These are phyloP conservation scores for Coniella lustricola DNA, from an alignment of 2,329 filamentous ascomycete genomes.

Conservation along the genomic window DNA sequence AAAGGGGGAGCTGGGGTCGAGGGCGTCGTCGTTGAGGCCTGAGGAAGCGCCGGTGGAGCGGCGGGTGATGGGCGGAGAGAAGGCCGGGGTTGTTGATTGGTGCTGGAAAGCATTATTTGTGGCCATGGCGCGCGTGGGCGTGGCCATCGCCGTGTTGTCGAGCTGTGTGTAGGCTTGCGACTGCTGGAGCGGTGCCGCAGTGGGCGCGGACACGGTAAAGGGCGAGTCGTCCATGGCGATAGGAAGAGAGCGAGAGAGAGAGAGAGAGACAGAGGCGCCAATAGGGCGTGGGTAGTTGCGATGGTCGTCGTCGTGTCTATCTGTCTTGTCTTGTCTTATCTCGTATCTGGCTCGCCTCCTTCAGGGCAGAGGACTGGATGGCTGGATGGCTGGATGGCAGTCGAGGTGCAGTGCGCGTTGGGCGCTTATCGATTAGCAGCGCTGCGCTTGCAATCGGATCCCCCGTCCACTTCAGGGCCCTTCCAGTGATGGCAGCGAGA, in stretches of 20 bases:
- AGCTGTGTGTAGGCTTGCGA: background rate
- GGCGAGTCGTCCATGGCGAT: conserved; percentile 14
- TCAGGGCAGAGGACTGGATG: no score
- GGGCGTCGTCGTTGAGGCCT: conserved; percentile 22
- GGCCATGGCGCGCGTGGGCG: background rate
- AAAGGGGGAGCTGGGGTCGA: conserved; percentile 25
- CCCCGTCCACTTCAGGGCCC: background rate
- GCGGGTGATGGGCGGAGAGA: conserved; percentile 14
- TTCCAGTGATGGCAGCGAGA: no score
- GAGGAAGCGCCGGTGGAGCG: conserved; percentile 11
- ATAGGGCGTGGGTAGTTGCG: background rate
- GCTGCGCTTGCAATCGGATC: no score
- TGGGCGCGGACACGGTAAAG: conserved; percentile 3
- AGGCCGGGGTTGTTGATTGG: background rate
- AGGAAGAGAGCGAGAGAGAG: conserved; percentile 4
- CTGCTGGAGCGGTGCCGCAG: background rate
- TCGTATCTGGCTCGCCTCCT: no score
- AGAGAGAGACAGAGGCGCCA: background rate
- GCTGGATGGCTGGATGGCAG: no score
- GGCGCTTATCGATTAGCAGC: conserved; percentile 1
- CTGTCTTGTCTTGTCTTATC: background rate
- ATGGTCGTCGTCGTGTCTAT: background rate
- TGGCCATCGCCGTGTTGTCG: background rate
- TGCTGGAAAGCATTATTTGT: no score
- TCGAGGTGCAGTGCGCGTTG: background rate